Percentiles rank a stretch among this genome's conserved stretches.
Conservation (phyloP, 345 rosid genomes). For the Cardamine resedifolia region DNA sequence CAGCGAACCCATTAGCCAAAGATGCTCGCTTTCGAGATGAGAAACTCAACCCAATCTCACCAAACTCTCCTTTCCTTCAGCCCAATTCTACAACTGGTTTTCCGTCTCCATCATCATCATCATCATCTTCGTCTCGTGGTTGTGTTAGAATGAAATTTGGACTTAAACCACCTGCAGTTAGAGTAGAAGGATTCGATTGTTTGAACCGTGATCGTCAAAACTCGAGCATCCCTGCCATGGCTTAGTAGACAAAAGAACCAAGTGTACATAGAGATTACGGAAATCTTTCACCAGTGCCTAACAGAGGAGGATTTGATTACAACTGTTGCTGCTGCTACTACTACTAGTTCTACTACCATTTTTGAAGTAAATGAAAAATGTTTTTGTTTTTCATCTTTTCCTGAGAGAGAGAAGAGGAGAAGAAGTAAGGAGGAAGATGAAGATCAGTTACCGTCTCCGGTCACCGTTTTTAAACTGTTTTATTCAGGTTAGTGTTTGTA, state of each 20-base stretch:
- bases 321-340: background rate
- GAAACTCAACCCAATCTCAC: conserved; percentile 42
- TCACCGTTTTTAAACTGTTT: conserved; percentile 27
- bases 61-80: conserved; percentile 37
- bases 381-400: conserved; percentile 11
- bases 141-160: conserved; percentile 77
- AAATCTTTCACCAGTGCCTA: conserved; percentile 25
- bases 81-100: conserved; percentile 32
- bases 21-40: conserved; percentile 86
- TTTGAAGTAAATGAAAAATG: conserved; percentile 37
- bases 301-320: conserved; percentile 35
- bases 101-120: conserved; percentile 46
- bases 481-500: conserved; percentile 34
- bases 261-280: conserved; percentile 59
- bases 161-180: conserved; percentile 81
- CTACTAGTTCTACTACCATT: conserved; percentile 27
- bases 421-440: conserved; percentile 23
- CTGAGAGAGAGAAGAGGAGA: conserved; percentile 22
- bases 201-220: conserved; percentile 89
- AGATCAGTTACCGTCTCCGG: conserved; percentile 28
- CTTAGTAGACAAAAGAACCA: conserved; percentile 52
- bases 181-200: conserved; percentile 99
- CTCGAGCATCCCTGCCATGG: conserved; percentile 98
- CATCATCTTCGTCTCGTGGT: conserved; percentile 57
- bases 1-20: conserved; percentile 70